Evolutionary conservation across 768 basidiomycete species (phyloP).

Genomic region (Suillus hirtellus): DNA sequence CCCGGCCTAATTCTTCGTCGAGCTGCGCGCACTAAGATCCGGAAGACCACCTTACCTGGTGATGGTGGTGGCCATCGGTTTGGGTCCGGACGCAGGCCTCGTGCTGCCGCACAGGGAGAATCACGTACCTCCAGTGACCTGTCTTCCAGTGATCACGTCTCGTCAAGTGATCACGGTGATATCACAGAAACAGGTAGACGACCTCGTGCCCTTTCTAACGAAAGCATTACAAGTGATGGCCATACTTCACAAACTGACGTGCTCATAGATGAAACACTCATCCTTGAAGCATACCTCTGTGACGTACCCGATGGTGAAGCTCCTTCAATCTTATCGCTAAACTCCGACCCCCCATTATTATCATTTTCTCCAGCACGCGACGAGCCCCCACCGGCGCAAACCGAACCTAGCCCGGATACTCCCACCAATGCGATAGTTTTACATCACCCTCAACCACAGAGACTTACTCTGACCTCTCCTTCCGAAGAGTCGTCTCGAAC

Average conservation of each 20-base stretch:
- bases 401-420: conserved; percentile 34
- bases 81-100: conserved; percentile 39
- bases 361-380: conserved; percentile 28
- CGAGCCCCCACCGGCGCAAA: conserved; percentile 11
- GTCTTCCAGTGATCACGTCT: conserved; percentile 47
- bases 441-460: conserved; percentile 70
- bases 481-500: conserved; percentile 48
- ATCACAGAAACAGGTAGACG: conserved; percentile 37
- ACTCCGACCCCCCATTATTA: conserved; percentile 21
- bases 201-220: conserved; percentile 36
- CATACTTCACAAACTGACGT: conserved; percentile 62
- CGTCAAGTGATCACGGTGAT: conserved; percentile 61
- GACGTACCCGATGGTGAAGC: conserved; percentile 50
- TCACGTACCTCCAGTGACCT: conserved; percentile 68
- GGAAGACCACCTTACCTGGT: conserved; percentile 74
- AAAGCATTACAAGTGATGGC: conserved; percentile 42
- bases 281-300: conserved; percentile 80
- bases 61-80: conserved; percentile 88
- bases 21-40: conserved; percentile 92
- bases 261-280: conserved; percentile 77
- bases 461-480: conserved; percentile 35
- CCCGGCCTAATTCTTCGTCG: conserved; percentile 90
- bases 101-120: conserved; percentile 36
- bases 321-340: conserved; percentile 22
- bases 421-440: conserved; percentile 42